Evolutionary conservation across 306 rosid species (phyloP), one percentile per base, ranked within the genome.

Genomic region (Vigna angularis): DNA sequence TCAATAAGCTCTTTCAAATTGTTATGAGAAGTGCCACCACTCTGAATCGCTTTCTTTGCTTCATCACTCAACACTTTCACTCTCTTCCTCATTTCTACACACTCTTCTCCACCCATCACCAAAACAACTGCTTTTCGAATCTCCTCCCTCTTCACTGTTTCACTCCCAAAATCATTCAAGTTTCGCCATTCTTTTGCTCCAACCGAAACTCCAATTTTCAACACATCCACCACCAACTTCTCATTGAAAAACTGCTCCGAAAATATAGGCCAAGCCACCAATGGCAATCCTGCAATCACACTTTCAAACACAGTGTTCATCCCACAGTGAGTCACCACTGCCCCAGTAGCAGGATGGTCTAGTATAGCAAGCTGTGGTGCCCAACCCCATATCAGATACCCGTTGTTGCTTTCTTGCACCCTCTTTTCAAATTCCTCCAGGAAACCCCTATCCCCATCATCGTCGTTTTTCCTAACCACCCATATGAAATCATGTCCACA

Each of bases 271-370:
- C 66, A 59, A 26, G 66, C 32, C 18, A 59, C 66, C 66, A 59
- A 5, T 28, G 66, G 66, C 66, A 59, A 14, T 4, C 42, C 66
- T 14, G 66, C 66, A 5, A 26, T 28, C 6, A 14, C 66, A 59
- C 42, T 59, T 59, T 59, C 66, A 59, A 59, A 8, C 7, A 58
- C 38, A 22, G 65, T 58, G 65, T 58, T 58, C 65, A 58, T 58
- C 40, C 65, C 65, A 58, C 66, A 59, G 10, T 45, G 49, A 45
- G 49, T 45, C 4, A 45, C 49, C 49, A 45, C 49, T 2, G 15
- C 49, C 11, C 49, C 49, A 45, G 49, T 45, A 1, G 49, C 49
- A 45, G 15, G 49, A 45, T 45, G 49, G 15, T 45, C 49, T 1
- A 59, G 42, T 59, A 59, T 59, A 28, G 28, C 10, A 59, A 59